phyloP scores from a whole-genome alignment of 2,329 filamentous ascomycete species.

The Botrytis pseudocinerea region DNA sequence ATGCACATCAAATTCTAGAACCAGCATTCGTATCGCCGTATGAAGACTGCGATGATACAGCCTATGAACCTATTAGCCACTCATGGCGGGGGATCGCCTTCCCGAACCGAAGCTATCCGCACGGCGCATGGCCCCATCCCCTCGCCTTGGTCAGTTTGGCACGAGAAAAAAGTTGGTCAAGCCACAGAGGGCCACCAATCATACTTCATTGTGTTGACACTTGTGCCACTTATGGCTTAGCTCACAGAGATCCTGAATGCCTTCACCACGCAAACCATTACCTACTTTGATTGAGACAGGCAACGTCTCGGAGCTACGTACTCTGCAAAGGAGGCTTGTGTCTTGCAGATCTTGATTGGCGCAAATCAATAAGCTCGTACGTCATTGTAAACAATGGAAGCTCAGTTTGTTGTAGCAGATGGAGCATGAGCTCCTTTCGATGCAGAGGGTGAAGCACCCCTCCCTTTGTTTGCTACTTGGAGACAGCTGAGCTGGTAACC shows the following conservation, averaged over 20 bases:
- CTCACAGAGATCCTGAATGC: not conserved
- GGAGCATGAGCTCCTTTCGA: not conserved
- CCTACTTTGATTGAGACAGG: not conserved
- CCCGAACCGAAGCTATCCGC: not conserved
- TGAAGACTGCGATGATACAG: not conserved
- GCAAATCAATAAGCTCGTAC: not conserved
- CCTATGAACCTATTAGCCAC: not conserved
- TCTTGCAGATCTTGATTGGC: not conserved
- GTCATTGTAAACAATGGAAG: constrained; percentile 6
- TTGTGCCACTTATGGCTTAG: not conserved
- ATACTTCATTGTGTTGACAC: not conserved
- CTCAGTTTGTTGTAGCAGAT: not conserved
- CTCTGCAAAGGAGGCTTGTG: not conserved
- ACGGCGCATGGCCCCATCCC: not conserved
- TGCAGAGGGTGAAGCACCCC: not conserved
- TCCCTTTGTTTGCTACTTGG: not conserved
- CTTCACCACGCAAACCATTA: not conserved
- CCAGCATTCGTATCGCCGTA: not conserved
- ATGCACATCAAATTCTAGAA: not conserved
- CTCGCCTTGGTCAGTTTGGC: not conserved
- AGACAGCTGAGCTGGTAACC: not conserved
- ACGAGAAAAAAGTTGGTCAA: constrained; percentile 10
- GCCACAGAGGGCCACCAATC: not conserved
- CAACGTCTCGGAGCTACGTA: not conserved
- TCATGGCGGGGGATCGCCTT: constrained; percentile 5